Evolutionary conservation across 345 rosid species (phyloP).

Genomic region (Eucalyptus marginata): DNA sequence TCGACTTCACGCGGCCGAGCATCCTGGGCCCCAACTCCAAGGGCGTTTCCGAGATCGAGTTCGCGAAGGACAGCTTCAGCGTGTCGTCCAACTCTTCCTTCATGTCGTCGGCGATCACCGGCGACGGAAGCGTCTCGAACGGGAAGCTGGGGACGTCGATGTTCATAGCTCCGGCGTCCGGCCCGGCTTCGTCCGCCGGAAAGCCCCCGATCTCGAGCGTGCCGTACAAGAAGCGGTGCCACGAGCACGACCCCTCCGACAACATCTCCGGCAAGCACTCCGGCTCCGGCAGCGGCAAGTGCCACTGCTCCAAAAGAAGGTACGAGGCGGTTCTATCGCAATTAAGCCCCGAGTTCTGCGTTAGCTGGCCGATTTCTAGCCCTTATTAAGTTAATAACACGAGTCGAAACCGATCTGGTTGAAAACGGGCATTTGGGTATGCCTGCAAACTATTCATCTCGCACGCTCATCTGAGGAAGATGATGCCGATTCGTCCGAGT

Average conservation of each 20-base stretch:
- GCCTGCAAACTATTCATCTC: background rate
- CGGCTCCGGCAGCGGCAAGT: slow-evolving; percentile 53
- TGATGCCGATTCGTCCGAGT: background rate
- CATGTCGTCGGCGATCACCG: slow-evolving; percentile 80
- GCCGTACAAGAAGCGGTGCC: slow-evolving; percentile 57
- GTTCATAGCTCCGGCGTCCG: slow-evolving; percentile 28
- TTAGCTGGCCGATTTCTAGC: background rate
- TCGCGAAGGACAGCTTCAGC: slow-evolving; percentile 62
- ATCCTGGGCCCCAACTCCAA: slow-evolving; percentile 28
- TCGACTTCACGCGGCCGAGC: slow-evolving; percentile 67
- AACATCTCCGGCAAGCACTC: slow-evolving; percentile 45
- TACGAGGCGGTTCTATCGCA: background rate
- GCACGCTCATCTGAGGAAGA: background rate
- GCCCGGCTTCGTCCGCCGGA: slow-evolving; percentile 44
- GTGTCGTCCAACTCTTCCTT: slow-evolving; percentile 80
- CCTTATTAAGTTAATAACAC: background rate
- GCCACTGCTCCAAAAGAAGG: slow-evolving; percentile 91
- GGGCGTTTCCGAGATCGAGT: slow-evolving; percentile 36
- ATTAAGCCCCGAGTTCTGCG: background rate
- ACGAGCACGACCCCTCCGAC: slow-evolving; percentile 54
- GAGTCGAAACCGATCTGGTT: background rate
- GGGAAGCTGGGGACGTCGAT: slow-evolving; percentile 68
- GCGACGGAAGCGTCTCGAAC: slow-evolving; percentile 90
- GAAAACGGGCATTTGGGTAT: background rate
- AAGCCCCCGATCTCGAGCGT: slow-evolving; percentile 63